A percentile compares a stretch with the other conserved stretches of the same genome.
Conservation (phyloP, 352 stramenopile genomes). For the Globisporangium heterothallicum region DNA sequence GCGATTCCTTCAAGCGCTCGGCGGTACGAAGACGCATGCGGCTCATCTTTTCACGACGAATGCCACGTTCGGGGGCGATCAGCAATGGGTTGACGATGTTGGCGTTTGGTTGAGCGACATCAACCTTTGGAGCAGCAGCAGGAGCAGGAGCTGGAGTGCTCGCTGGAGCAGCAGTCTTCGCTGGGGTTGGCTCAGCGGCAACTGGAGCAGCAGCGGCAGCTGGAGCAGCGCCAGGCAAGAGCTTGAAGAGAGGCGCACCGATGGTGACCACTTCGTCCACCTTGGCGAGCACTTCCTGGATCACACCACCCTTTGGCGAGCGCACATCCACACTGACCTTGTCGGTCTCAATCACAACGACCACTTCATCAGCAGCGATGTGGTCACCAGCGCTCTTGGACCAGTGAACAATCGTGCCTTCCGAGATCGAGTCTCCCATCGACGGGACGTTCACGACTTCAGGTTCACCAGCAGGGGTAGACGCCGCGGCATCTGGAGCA, state of each 20-base stretch:
- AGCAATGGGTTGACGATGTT: constrained; percentile 31
- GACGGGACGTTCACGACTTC: constrained; percentile 64
- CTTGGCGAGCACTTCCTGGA: constrained; percentile 90
- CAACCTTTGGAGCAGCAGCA: constrained; percentile 2
- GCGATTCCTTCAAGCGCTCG: constrained; percentile 95
- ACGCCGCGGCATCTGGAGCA: background rate
- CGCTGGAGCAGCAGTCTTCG: constrained; percentile 12
- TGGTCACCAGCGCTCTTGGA: constrained; percentile 88
- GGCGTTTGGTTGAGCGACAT: background rate
- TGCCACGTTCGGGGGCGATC: constrained; percentile 35
- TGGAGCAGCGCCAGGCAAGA: constrained; percentile 68
- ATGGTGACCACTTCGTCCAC: constrained; percentile 95
- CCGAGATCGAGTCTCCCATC: constrained; percentile 94
- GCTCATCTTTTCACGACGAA: constrained; percentile 95
- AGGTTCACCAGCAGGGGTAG: constrained; percentile 19
- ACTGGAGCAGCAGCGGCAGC: constrained; percentile 20
- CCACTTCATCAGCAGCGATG: constrained; percentile 92
- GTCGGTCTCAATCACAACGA: constrained; percentile 96
- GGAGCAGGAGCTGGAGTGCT: constrained; percentile 17
- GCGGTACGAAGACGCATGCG: constrained; percentile 97
- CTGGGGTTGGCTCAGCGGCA: constrained; percentile 12
- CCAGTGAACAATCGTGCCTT: constrained; percentile 95
- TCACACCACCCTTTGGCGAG: constrained; percentile 78
- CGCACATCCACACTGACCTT: constrained; percentile 88
- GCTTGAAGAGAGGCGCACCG: constrained; percentile 86